A percentile compares a stretch with the other conserved stretches of the same genome.
phyloP scores from a whole-genome alignment of 441 rosid genomes.

The Populus trichocarpa region DNA sequence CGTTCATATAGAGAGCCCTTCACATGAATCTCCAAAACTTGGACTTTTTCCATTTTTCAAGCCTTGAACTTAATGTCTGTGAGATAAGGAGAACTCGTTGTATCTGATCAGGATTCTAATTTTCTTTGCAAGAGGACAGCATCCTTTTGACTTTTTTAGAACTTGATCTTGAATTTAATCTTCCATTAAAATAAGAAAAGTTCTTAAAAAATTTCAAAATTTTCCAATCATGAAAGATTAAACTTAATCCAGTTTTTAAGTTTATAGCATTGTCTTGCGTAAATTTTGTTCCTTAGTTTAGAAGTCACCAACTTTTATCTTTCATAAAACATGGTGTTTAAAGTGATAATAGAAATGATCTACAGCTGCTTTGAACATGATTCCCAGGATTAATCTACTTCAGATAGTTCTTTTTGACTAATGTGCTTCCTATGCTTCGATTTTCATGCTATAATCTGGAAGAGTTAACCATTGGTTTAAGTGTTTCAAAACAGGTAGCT shows the following conservation, averaged over 20 bases:
- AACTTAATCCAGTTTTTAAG: too few species aligned
- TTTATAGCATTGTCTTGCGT: too few species aligned
- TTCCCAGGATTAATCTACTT: not conserved
- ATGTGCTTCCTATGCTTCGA: constrained; percentile 2
- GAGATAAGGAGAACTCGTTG: not conserved
- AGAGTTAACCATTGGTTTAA: too few species aligned
- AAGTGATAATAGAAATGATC: too few species aligned
- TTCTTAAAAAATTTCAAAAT: too few species aligned
- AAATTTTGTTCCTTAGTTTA: too few species aligned
- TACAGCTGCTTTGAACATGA: too few species aligned
- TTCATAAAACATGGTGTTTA: too few species aligned
- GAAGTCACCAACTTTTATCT: too few species aligned
- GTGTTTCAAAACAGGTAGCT: constrained; percentile 58
- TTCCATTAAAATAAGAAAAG: not conserved
- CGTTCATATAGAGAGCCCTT: not conserved
- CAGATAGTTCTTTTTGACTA: not conserved
- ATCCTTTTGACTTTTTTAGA: not conserved
- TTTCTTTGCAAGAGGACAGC: not conserved
- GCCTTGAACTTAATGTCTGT: not conserved
- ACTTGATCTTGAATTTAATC: not conserved
- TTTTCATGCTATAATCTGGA: too few species aligned
- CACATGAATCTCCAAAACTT: not conserved
- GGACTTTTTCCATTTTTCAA: not conserved
- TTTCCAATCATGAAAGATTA: too few species aligned
- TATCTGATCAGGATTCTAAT: not conserved